These are phyloP conservation scores for Oryza meyeriana DNA, from an alignment of 176 grass and related monocot genomes.

Conservation along the genomic window DNA sequence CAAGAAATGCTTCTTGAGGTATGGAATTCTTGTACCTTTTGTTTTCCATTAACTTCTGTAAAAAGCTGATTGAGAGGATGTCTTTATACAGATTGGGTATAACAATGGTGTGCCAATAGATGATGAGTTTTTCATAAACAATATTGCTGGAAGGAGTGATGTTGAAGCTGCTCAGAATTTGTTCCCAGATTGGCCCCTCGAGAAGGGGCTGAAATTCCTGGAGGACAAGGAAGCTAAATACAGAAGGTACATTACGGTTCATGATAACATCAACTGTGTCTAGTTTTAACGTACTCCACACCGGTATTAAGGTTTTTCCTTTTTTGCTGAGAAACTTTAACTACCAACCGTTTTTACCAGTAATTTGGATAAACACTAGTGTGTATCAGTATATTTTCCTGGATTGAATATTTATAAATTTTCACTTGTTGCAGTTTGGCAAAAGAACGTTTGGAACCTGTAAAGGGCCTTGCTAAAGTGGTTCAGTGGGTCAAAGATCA, in stretches of 20 bases:
- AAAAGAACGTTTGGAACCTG: constrained; percentile 53
- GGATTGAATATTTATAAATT: neutral
- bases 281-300: neutral
- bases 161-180: constrained; percentile 61
- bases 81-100: constrained; percentile 73
- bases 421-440: constrained; percentile 50
- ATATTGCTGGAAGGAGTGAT: constrained; percentile 85
- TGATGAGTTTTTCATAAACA: constrained; percentile 84
- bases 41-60: neutral
- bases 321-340: neutral
- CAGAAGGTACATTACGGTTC: constrained; percentile 39
- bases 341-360: neutral
- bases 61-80: neutral
- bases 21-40: neutral
- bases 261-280: neutral
- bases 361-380: neutral
- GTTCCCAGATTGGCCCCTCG: constrained; percentile 83
- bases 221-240: constrained; percentile 76
- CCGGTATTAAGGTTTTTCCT: neutral
- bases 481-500: constrained; percentile 68
- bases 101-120: constrained; percentile 86
- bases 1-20: constrained; percentile 82
- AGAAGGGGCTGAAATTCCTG: constrained; percentile 71
- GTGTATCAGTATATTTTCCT: neutral
- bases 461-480: constrained; percentile 62